Conservation (phyloP, 228 moss, liverwort and hornwort species). For the Sphagnum magellanicum region DNA sequence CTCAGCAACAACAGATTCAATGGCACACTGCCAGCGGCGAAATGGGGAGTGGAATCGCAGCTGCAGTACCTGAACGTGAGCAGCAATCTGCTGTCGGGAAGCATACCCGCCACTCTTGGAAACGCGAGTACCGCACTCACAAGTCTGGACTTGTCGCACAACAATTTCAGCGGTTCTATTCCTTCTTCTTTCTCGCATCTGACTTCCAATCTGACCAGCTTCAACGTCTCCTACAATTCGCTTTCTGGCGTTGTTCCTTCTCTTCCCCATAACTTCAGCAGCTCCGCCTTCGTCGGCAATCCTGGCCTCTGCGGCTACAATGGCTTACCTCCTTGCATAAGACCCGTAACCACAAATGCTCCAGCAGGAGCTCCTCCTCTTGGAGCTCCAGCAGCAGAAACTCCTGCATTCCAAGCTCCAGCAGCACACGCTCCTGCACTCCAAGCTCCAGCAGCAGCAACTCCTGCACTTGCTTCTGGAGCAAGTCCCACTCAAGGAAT, state of each 20-base stretch:
- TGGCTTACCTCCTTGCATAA: conserved; percentile 44
- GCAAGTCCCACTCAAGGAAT: too few species aligned
- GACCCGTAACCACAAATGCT: too few species aligned
- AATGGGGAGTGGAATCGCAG: conserved; percentile 23
- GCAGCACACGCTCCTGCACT: not conserved
- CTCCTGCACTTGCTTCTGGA: too few species aligned
- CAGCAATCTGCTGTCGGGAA: conserved; percentile 48
- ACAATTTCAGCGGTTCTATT: not conserved
- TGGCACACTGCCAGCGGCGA: not conserved
- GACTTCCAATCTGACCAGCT: conserved; percentile 23
- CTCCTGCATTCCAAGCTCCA: not conserved
- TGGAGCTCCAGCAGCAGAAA: conserved; percentile 16
- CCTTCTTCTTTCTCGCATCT: conserved; percentile 12
- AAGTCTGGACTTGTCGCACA: not conserved
- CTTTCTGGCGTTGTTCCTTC: conserved; percentile 67
- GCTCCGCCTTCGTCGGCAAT: conserved; percentile 63
- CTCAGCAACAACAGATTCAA: conserved; percentile 13
- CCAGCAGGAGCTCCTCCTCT: conserved; percentile 4
- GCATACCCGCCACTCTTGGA: conserved; percentile 39
- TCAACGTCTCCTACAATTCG: conserved; percentile 81
- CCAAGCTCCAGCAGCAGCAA: too few species aligned
- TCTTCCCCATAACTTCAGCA: conserved; percentile 41
- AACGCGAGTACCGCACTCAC: conserved; percentile 6
- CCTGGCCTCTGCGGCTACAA: conserved; percentile 51
- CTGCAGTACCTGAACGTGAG: conserved; percentile 47